phyloP scores from a whole-genome alignment of 129 eudicot genomes.

The Sambucus nigra region DNA sequence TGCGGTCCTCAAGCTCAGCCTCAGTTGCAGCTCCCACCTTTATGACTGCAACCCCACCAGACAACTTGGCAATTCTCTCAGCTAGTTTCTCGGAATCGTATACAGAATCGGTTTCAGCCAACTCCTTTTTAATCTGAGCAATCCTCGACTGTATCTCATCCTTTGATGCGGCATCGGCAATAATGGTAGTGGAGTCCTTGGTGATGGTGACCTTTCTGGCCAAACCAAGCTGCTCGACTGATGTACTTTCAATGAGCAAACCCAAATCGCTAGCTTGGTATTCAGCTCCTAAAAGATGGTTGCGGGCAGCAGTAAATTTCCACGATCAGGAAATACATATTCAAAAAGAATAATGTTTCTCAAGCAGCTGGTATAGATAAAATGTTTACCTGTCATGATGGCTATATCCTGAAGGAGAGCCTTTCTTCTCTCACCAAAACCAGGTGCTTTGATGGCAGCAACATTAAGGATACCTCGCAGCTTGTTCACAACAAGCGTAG shows the following conservation, averaged over 20 bases:
- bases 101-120: conserved; percentile 76
- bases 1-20: conserved; percentile 85
- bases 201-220: conserved; percentile 80
- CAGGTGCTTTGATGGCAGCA: conserved; percentile 83
- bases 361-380: neutral
- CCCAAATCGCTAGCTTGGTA: conserved; percentile 84
- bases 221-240: conserved; percentile 70
- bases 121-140: conserved; percentile 75
- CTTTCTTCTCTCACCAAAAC: conserved; percentile 83
- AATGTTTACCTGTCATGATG: conserved; percentile 52
- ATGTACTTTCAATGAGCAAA: conserved; percentile 56
- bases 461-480: conserved; percentile 68
- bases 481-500: conserved; percentile 89
- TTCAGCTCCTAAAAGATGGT: conserved; percentile 57
- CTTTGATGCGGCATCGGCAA: conserved; percentile 94
- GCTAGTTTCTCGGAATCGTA: conserved; percentile 85
- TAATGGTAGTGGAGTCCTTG: conserved; percentile 83
- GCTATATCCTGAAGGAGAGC: conserved; percentile 93
- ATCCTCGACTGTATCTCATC: conserved; percentile 88
- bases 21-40: conserved; percentile 99
- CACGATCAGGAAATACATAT: neutral
- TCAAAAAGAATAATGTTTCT: neutral
- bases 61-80: conserved; percentile 80
- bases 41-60: conserved; percentile 95
- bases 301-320: neutral